Evolutionary conservation across 1,284 basidiomycete species (phyloP).

Genomic region (Fomitiporia mediterranea): DNA sequence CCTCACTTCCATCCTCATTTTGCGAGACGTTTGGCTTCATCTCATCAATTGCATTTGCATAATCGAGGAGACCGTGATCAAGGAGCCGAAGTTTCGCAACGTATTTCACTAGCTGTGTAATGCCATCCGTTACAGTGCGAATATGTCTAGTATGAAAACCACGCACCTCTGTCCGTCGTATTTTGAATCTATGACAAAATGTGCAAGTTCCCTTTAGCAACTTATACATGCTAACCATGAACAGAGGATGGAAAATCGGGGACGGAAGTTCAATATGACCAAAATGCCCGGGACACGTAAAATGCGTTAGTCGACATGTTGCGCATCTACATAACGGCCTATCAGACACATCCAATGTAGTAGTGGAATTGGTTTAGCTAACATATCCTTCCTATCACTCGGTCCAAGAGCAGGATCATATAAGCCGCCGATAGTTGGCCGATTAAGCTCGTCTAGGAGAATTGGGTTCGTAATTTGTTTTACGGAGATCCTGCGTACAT

Average conservation of each 20-base stretch:
- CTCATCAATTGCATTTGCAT: conserved; percentile 74
- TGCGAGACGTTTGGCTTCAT: conserved; percentile 39
- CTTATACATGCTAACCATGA: conserved; percentile 91
- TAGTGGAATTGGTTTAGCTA: conserved; percentile 23
- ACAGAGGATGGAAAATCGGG: conserved; percentile 95
- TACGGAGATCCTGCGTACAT: conserved; percentile 91
- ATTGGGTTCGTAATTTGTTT: conserved; percentile 95
- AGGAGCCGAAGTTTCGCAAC: conserved; percentile 85
- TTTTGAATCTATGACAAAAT: conserved; percentile 94
- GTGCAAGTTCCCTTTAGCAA: conserved; percentile 89
- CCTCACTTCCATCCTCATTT: conserved; percentile 35
- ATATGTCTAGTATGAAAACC: conserved; percentile 5
- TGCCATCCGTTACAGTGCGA: not conserved
- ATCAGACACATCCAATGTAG: conserved; percentile 7
- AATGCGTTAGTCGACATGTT: conserved; percentile 90
- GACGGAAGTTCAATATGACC: conserved; percentile 98
- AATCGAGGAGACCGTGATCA: conserved; percentile 85
- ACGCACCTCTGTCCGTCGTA: conserved; percentile 72
- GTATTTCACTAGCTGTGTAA: conserved; percentile 47
- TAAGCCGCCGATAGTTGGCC: conserved; percentile 88
- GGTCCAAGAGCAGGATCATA: conserved; percentile 97
- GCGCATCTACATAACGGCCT: conserved; percentile 62
- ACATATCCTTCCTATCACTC: conserved; percentile 85
- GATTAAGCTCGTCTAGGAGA: conserved; percentile 90
- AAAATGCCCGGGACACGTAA: conserved; percentile 96